Evolutionary conservation across 169 alveolate species (phyloP), one percentile per base, ranked within the genome.

Genomic region (Plasmodium falciparum): DNA sequence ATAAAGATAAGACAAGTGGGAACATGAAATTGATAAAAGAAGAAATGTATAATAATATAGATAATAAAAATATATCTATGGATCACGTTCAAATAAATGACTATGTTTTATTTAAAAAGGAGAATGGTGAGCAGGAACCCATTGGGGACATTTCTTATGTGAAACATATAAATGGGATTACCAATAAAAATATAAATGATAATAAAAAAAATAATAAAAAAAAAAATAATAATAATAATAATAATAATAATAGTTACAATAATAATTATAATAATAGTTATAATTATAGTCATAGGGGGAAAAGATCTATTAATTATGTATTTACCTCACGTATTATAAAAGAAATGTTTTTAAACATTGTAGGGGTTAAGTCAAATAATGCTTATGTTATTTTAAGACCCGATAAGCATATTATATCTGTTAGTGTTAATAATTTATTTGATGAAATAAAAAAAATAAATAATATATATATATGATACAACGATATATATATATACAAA

Each of bases 381-480:
- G 58, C 86, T 8, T 86, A 20, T 52, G 92, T 86, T 61, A 71
- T 86, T 72, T 33, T 72, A 61, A 86, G 92, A 59, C 92, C 92
- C 17, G 92, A 86, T 50, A 72, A 52, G 43, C 92, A 86, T 49
- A 86, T 86, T 43, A 86, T 86, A 86, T 65, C 92, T 43, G 74
- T 54, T 59, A 54, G 71, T 15, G 67, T 58, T 26, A 17, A 73
- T 56, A 61, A 86, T 58, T 71, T 73, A 74, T 45, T 15, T 15
- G 76, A 86, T 1, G 45, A 71, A 1, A 29, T 86, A 7, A 52
- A 54, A 52, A 39, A 71, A 59, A 65, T 86, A 65, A 62, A 70
- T 43, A 65, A 86, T 17, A 22, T 86, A 54, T 86, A 86, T 49
- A 86, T 86, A 9, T 86, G 66, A 61, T 50, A 39, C 11, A 8